Evolutionary conservation across 768 basidiomycete species (phyloP).

Genomic region (Multifurca ochricompacta): DNA sequence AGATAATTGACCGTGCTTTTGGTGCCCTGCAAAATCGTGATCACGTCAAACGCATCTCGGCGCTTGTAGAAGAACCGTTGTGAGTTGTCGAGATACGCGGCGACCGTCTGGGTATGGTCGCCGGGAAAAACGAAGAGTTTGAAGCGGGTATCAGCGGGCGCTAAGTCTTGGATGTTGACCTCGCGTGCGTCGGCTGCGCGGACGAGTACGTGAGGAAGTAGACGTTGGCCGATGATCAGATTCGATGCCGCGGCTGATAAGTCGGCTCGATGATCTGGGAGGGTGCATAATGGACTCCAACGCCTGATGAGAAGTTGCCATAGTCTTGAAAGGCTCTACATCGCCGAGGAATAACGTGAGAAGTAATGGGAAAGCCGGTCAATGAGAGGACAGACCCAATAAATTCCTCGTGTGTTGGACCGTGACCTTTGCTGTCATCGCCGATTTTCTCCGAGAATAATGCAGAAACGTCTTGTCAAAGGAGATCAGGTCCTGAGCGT

Average conservation of each 20-base stretch:
- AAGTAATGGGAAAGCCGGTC: neutral
- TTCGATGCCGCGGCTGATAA: slow-evolving; percentile 33
- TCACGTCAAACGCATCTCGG: slow-evolving; percentile 27
- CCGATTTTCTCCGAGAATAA: slow-evolving; percentile 49
- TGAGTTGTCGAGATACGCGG: slow-evolving; percentile 24
- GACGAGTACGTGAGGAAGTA: slow-evolving; percentile 40
- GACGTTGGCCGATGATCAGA: slow-evolving; percentile 43
- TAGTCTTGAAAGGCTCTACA: slow-evolving; percentile 38
- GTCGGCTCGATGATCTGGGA: slow-evolving; percentile 32
- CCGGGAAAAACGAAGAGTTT: slow-evolving; percentile 40
- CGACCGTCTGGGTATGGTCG: slow-evolving; percentile 25
- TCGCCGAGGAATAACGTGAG: neutral
- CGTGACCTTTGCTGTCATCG: slow-evolving; percentile 31
- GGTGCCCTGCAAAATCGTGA: slow-evolving; percentile 25
- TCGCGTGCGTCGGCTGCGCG: slow-evolving; percentile 40
- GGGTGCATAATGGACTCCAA: slow-evolving; percentile 42
- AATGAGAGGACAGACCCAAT: slow-evolving; percentile 29
- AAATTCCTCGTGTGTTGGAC: slow-evolving; percentile 45
- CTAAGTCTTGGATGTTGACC: slow-evolving; percentile 42
- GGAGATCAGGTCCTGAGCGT: slow-evolving; percentile 45
- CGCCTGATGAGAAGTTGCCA: slow-evolving; percentile 40
- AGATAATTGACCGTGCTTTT: slow-evolving; percentile 31
- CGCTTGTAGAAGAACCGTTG: slow-evolving; percentile 25
- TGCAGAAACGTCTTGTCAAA: slow-evolving; percentile 46
- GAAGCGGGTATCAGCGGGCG: slow-evolving; percentile 41